Evolutionary conservation across 768 basidiomycete species (phyloP).

Genomic region (Chlorophyllum brunneum): DNA sequence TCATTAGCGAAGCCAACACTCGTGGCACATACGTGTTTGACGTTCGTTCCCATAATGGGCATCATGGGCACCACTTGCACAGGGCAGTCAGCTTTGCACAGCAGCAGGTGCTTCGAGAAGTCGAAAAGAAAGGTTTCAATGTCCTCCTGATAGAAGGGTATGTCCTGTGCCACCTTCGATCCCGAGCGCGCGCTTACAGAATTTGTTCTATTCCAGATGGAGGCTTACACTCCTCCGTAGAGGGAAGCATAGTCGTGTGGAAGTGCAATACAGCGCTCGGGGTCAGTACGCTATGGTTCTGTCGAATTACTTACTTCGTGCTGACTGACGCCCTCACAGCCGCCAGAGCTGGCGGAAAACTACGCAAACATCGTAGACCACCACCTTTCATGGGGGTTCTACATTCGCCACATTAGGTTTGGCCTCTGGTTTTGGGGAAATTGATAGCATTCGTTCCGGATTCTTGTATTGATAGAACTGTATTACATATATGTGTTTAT

Average conservation of each 20-base stretch:
- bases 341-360: constrained; percentile 49
- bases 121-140: constrained; percentile 56
- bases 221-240: constrained; percentile 59
- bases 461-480: background rate
- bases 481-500: background rate
- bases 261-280: constrained; percentile 66
- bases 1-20: constrained; percentile 49
- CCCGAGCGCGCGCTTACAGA: background rate
- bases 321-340: constrained; percentile 28
- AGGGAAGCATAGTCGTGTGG: constrained; percentile 58
- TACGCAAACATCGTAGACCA: constrained; percentile 34
- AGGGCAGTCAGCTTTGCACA: constrained; percentile 60
- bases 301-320: constrained; percentile 8
- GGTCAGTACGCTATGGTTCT: constrained; percentile 31
- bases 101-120: constrained; percentile 56
- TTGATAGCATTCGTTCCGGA: background rate
- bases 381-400: constrained; percentile 72
- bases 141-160: constrained; percentile 67
- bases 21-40: constrained; percentile 65
- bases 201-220: constrained; percentile 45
- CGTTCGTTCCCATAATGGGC: constrained; percentile 34
- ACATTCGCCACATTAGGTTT: constrained; percentile 27
- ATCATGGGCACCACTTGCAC: constrained; percentile 42
- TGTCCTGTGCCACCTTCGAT: constrained; percentile 6
- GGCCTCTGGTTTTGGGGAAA: constrained; percentile 14